Conservation (phyloP, 2,329 filamentous ascomycete species). For the Neofusicoccum parvum region DNA sequence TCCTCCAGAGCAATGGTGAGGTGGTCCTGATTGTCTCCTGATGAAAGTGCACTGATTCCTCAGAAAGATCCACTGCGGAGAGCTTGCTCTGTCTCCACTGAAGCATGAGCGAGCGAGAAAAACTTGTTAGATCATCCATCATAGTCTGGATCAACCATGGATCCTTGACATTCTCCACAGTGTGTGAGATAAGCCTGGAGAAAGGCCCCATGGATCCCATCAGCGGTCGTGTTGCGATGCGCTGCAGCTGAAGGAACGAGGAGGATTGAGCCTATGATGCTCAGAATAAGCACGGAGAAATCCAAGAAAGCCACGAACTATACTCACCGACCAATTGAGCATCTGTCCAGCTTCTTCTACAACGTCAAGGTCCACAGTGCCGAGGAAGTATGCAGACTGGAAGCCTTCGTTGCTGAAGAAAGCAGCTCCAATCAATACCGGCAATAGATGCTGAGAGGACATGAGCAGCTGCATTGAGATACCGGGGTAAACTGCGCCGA, state of each 20-base stretch:
- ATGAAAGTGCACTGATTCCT: slow-evolving; percentile 65
- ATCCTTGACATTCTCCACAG: slow-evolving; percentile 61
- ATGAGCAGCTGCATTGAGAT: not conserved
- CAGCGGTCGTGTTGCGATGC: slow-evolving; percentile 62
- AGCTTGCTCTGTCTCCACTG: slow-evolving; percentile 77
- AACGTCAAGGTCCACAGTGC: slow-evolving; percentile 68
- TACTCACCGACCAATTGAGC: slow-evolving; percentile 63
- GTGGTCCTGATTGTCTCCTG: slow-evolving; percentile 67
- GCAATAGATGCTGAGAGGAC: slow-evolving; percentile 55
- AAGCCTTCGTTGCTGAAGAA: slow-evolving; percentile 73
- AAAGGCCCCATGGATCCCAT: slow-evolving; percentile 69
- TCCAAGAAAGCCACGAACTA: not conserved
- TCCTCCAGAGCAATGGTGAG: slow-evolving; percentile 71
- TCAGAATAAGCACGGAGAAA: not conserved
- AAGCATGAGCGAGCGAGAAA: slow-evolving; percentile 66
- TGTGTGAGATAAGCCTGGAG: slow-evolving; percentile 65
- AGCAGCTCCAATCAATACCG: slow-evolving; percentile 67
- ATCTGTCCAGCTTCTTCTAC: slow-evolving; percentile 53
- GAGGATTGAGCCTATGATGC: slow-evolving; percentile 50
- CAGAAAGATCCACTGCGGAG: slow-evolving; percentile 69
- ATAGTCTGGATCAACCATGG: slow-evolving; percentile 53
- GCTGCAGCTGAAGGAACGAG: slow-evolving; percentile 63
- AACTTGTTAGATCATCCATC: slow-evolving; percentile 67
- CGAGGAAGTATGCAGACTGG: slow-evolving; percentile 74
- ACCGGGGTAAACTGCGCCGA: not conserved